Base-by-base conservation (phyloP, 371 early-diverging fungal species). In the Lichtheimia ornata region DNA sequence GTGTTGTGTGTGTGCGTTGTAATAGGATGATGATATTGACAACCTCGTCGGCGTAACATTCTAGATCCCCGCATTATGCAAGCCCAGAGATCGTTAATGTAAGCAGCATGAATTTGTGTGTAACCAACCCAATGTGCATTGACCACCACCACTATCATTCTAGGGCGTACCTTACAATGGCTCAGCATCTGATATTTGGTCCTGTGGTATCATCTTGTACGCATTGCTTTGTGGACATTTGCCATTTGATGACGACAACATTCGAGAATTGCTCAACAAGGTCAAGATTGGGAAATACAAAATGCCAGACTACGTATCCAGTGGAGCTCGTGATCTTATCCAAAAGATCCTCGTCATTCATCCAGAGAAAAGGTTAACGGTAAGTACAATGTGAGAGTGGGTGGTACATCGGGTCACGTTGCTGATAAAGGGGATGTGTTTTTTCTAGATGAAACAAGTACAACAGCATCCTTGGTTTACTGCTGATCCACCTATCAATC, bases 191-290 rank as follows among this genome's bases (percentile, higher is more conserved):
- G 97, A 97, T 67, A 85, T 96, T 27, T 97, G 96, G 96, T 91
- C 91, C 11, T 90, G 94, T 63, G 97, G 97, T 2, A 90, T 97
- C 50, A 93, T 97, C 42, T 70, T 97, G 11, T 97, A 90, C 68
- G 96, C 94, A 0, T 74, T 96, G 17, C 67, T 97, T 45, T 88
- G 91, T 49, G 96, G 96, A 3, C 89, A 88, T 63, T 76, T 97
- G 41, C 97, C 97, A 2, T 97, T 96, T 79, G 95, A 97, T 60
- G 95, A 95, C 67, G 93, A 94, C 53, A 93, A 95, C 72, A 92
- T 96, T 54, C 74, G 89, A 6, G 78, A 86, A 45, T 65, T 94
- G 18, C 64, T 93, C 25, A 79, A 73, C 56, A 93, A 93, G 71
- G 92, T 91, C 64, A 81, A 81, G 59, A 47, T 62, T 47, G 81